phyloP scores from a whole-genome alignment of 208 protist species.

The Wallacemonas sp. region DNA sequence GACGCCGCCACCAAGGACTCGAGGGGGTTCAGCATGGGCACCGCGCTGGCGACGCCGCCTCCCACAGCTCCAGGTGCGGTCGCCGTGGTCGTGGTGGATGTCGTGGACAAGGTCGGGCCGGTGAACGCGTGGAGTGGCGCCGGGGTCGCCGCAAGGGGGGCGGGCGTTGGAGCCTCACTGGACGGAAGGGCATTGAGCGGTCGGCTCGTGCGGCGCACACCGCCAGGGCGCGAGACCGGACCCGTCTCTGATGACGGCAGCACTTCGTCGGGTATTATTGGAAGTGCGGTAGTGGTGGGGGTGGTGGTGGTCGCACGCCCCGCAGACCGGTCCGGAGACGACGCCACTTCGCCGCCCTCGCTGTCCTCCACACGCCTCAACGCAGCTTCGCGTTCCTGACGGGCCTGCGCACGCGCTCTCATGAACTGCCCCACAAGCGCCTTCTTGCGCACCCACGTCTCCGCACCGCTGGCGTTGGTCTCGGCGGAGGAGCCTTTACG shows the following conservation, averaged over 20 bases:
- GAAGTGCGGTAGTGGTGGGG: background rate
- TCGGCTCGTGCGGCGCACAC: constrained; percentile 1
- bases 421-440: background rate
- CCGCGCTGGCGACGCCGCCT: background rate
- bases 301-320: background rate
- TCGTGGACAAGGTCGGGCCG: background rate
- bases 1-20: constrained; percentile 6
- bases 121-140: background rate
- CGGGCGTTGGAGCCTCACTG: too few species aligned
- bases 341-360: background rate
- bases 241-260: background rate
- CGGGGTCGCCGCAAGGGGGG: background rate
- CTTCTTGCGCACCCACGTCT: background rate
- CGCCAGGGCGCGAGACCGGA: background rate
- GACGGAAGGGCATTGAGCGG: too few species aligned
- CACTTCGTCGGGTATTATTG: too few species aligned
- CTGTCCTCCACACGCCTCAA: background rate
- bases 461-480: background rate
- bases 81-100: background rate
- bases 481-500: background rate
- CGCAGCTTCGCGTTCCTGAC: background rate
- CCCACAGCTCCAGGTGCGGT: background rate
- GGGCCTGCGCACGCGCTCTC: background rate
- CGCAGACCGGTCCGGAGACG: too few species aligned
- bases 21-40: constrained; percentile 11